Percentiles rank a stretch among this genome's conserved stretches.
Conservation (phyloP, 768 basidiomycete genomes). For the Hygrophoropsis aurantiaca region DNA sequence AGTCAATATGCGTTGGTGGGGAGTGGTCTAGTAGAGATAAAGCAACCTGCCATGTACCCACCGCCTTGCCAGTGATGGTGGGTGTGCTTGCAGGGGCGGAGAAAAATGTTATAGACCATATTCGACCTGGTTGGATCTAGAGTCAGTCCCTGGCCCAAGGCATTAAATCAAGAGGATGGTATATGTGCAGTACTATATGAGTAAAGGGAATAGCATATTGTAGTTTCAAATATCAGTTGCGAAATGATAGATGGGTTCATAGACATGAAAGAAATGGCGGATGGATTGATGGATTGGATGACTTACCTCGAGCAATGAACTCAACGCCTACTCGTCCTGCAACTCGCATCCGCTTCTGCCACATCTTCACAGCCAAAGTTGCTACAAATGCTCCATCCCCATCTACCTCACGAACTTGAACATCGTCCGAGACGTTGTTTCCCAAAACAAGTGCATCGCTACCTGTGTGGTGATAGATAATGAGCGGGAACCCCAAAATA, state of each 20-base stretch:
- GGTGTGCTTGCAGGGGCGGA: conserved; percentile 7
- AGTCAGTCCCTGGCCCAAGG: background rate
- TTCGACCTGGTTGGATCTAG: conserved; percentile 15
- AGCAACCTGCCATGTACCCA: conserved; percentile 40
- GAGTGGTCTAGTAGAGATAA: conserved; percentile 56
- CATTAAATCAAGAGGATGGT: background rate
- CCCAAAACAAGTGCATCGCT: conserved; percentile 47
- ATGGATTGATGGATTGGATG: too few species aligned
- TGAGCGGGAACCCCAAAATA: background rate
- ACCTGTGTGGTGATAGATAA: conserved; percentile 6
- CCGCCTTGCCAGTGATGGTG: background rate
- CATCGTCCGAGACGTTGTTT: conserved; percentile 47
- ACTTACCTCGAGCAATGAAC: conserved; percentile 55
- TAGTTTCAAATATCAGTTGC: conserved; percentile 8
- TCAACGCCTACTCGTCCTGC: conserved; percentile 57
- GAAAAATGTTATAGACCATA: conserved; percentile 26
- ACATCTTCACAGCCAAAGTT: conserved; percentile 52
- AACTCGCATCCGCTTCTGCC: conserved; percentile 71
- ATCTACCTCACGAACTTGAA: conserved; percentile 48
- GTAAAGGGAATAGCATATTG: too few species aligned
- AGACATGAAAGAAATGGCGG: too few species aligned
- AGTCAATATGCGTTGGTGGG: conserved; percentile 57
- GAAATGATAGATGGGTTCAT: too few species aligned
- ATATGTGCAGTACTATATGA: background rate
- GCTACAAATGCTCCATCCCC: conserved; percentile 51